Evolutionary conservation across 805 yeast genomes (phyloP).

Genomic region (Candida quercuum): DNA sequence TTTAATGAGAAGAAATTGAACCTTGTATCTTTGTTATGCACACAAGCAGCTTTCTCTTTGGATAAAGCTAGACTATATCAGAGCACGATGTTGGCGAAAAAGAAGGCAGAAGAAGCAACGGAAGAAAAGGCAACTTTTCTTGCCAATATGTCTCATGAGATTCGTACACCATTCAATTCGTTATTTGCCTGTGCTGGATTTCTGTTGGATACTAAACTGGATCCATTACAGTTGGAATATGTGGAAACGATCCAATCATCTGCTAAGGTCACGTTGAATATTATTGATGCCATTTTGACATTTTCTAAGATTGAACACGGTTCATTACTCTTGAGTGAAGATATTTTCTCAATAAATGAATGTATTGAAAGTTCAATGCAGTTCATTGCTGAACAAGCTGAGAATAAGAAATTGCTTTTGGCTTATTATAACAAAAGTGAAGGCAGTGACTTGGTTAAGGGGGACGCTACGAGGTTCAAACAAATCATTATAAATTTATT

Average conservation of each 20-base stretch:
- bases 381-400: slow-evolving; percentile 81
- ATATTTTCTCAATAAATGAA: slow-evolving; percentile 75
- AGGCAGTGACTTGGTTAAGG: slow-evolving; percentile 74
- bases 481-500: slow-evolving; percentile 80
- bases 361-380: slow-evolving; percentile 85
- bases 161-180: slow-evolving; percentile 87
- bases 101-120: slow-evolving; percentile 86
- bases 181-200: slow-evolving; percentile 89
- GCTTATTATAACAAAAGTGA: slow-evolving; percentile 75
- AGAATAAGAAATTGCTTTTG: slow-evolving; percentile 72
- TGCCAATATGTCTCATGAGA: slow-evolving; percentile 84
- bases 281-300: slow-evolving; percentile 83
- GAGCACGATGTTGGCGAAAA: slow-evolving; percentile 62
- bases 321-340: slow-evolving; percentile 79
- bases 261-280: slow-evolving; percentile 79
- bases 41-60: slow-evolving; percentile 48
- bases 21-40: slow-evolving; percentile 37
- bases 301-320: slow-evolving; percentile 89
- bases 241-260: slow-evolving; percentile 78
- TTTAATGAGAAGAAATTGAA: slow-evolving; percentile 33
- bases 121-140: slow-evolving; percentile 81
- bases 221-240: slow-evolving; percentile 87
- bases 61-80: slow-evolving; percentile 40
- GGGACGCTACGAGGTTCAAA: slow-evolving; percentile 78
- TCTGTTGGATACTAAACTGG: slow-evolving; percentile 76